Evolutionary conservation across 192 early-diverging fungal species (phyloP), one percentile per base, ranked within the genome.

Genomic region (Linderina pennispora): DNA sequence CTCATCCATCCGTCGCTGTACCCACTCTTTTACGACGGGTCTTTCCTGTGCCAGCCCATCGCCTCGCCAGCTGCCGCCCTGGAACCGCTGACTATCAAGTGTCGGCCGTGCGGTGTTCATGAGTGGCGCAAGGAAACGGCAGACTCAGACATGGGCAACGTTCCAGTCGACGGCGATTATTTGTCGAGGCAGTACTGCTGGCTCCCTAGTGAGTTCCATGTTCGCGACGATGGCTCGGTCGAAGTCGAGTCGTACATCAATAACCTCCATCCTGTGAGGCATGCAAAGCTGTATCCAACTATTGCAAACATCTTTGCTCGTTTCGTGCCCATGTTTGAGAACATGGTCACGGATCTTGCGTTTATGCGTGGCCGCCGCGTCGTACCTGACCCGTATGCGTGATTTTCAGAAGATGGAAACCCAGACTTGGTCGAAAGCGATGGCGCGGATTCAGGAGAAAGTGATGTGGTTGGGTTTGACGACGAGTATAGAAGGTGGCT

Each of bases 311-410:
- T 80, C 21, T 74, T 90, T 36, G 57, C 61, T 21, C 39, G 38
- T 23, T 77, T 87, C 38, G 42, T 88, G 2, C 84, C 84, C 3
- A 48, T 85, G 63, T 81, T 90, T 28, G 82, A 88, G 48, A 48
- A 74, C 1, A 60, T 78, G 3, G 15, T 71, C 1, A 71, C 67
- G 0, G 67, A 71, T 23, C 14, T 60, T 11, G 18, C 48, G 17
- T 43, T 55, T n/a, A 36, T 22, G 20, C 44, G 40, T 9, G 10
- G 9, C 26, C 21, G 5, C 13, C 47, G 48, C 8, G 44, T 52
- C 5, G 47, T 51, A 0, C 54, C 45, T 3, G 48, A 53, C 14
- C 45, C 60, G 2, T 52, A 40, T 19, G 36, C 45, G 23, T 63
- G 61, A 56, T 64, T 55, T 38, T 24, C 18, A 3, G 2, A 39